Base-by-base conservation (phyloP, 2,329 filamentous ascomycete species). In the Dothistroma pini region DNA sequence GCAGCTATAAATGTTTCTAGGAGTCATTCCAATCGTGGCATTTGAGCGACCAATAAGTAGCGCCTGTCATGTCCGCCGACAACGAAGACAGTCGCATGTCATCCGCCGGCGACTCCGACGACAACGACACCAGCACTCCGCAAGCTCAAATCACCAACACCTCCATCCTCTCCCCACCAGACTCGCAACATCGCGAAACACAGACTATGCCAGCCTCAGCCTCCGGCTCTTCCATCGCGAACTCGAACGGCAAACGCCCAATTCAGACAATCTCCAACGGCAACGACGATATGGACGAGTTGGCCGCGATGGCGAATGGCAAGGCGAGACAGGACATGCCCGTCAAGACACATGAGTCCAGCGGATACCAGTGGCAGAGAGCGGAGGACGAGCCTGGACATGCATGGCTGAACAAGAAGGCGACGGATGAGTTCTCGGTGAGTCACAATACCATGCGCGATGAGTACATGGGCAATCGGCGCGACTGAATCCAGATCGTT, bases 381-480 rank as follows among this genome's bases (percentile, higher is more conserved):
- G 67, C 67, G 60, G 75, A 76, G 56, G 75, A 79, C 38, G 74
- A 76, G 62, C 81, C 81, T 8, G 80, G 83, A 2, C 80, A 78
- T 51, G 75, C 75, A 9, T 86, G 83, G 83, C 78, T 77, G 66
- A 84, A 78, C 63, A 83, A 82, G 71, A 85, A 84, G 68, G 81
- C 82, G 5, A 72, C 80, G 63, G 84, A 86, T 61, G 84, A 86
- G 58, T 81, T 78, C 65, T 74, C 79, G 51, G 51, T 53, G 31
- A 29, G 48, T 53, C 16, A 9, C 4, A 21, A 11, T 22, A 3
- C 4, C 2, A 50, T 19, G 31, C 49, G 22, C 16, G 11, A 52
- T 29, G 25, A 12, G 11, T 52, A n/a, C 16, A 29, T 29, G 25
- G 25, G 25, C 25, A 29, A 29, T 6, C 25, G 25, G 25, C 25